Conservation (phyloP, 2,329 filamentous ascomycete genomes). For the Monilinia laxa region DNA sequence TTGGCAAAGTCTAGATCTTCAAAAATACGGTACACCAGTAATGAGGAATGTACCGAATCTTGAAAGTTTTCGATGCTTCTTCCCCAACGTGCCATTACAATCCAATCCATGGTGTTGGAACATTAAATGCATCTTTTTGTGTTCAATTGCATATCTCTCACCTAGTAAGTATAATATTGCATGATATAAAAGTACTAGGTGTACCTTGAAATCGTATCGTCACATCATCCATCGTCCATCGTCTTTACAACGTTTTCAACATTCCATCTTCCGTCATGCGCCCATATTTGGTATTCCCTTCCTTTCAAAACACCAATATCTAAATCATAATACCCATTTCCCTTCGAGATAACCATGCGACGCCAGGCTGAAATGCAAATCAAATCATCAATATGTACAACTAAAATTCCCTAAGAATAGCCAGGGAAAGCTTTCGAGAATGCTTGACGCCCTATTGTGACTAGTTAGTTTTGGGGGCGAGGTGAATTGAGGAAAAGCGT, state of each 20-base stretch:
- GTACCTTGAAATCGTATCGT: no score
- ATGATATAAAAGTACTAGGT: no score
- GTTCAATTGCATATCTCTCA: no score
- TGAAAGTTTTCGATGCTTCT: no score
- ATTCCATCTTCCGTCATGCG: neutral
- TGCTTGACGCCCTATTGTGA: conserved; percentile 30
- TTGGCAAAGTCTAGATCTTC: neutral
- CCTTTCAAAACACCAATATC: conserved; percentile 4
- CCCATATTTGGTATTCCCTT: neutral
- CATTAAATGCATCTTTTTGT: no score
- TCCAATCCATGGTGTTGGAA: no score
- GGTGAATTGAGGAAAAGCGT: conserved; percentile 25
- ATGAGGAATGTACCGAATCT: no score
- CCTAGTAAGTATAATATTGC: no score
- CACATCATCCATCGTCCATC: no score
- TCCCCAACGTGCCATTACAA: no score
- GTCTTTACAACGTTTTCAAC: no score
- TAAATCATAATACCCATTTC: neutral
- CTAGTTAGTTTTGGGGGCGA: conserved; percentile 17
- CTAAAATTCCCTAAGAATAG: conserved; percentile 27
- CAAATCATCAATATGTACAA: conserved; percentile 18
- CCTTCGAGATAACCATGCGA: conserved; percentile 1
- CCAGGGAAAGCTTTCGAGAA: conserved; percentile 36
- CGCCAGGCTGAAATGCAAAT: conserved; percentile 29
- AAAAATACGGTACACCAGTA: no score